Conservation (phyloP, 208 protist genomes). For the Trypanosoma caninum region DNA sequence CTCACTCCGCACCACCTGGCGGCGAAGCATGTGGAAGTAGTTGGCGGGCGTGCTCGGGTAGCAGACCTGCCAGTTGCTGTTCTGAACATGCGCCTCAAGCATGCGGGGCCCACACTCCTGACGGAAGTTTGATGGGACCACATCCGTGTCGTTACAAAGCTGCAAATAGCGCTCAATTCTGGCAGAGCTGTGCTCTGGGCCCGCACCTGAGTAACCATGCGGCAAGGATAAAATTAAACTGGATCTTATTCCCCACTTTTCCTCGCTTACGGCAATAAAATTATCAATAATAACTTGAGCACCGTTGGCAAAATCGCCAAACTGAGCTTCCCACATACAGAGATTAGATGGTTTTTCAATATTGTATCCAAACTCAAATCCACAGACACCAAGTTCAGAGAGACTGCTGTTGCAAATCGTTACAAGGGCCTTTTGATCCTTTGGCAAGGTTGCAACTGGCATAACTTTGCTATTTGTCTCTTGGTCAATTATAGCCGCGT, state of each 20-base stretch:
- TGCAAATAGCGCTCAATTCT: constrained; percentile 98
- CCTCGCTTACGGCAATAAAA: constrained; percentile 90
- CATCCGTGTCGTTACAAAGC: constrained; percentile 90
- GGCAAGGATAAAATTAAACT: constrained; percentile 97
- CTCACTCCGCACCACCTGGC: constrained; percentile 96
- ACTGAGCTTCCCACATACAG: constrained; percentile 99
- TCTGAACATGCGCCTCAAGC: constrained; percentile 71
- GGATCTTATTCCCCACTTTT: constrained; percentile 95
- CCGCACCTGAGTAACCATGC: constrained; percentile 98
- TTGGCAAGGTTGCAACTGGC: constrained; percentile 63
- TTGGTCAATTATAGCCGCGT: constrained; percentile 95
- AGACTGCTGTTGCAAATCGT: constrained; percentile 95
- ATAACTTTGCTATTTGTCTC: constrained; percentile 89
- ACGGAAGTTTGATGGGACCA: constrained; percentile 68
- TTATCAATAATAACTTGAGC: constrained; percentile 99
- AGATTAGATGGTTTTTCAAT: constrained; percentile 93
- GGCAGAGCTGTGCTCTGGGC: constrained; percentile 97
- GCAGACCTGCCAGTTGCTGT: constrained; percentile 92
- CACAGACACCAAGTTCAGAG: constrained; percentile 96
- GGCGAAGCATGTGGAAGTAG: constrained; percentile 98
- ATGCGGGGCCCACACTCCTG: constrained; percentile 50
- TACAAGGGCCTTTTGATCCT: constrained; percentile 84
- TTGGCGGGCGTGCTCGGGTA: constrained; percentile 97
- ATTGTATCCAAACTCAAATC: constrained; percentile 97
- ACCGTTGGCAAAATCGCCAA: constrained; percentile 99